A percentile compares a stretch with the other conserved stretches of the same genome.
Conservation (phyloP, 768 basidiomycete genomes). For the Lepiota brunneoincarnata region DNA sequence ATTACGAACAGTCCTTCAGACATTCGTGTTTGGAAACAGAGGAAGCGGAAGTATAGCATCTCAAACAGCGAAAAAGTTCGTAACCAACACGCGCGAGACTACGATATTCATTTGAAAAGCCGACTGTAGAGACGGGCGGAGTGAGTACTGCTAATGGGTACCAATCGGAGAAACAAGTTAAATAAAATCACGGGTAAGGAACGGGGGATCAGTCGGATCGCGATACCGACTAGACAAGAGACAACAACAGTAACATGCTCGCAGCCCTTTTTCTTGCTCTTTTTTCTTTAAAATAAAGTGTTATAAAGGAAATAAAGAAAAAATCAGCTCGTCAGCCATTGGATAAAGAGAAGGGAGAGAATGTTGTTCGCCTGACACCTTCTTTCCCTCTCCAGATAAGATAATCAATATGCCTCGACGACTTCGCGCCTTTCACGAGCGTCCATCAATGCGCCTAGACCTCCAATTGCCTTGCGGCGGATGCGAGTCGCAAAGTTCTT, state of each 20-base stretch:
- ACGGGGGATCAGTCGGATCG: not conserved
- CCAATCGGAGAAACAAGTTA: conserved; percentile 4
- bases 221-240: not conserved
- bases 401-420: conserved; percentile 62
- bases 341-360: conserved; percentile 4
- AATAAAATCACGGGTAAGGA: conserved; percentile 9
- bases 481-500: conserved; percentile 89
- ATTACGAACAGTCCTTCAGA: too few relatives aligned
- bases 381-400: conserved; percentile 6
- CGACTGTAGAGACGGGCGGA: conserved; percentile 1
- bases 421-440: conserved; percentile 78
- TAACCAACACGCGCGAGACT: not conserved
- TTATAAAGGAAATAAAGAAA: conserved; percentile 9
- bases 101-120: conserved; percentile 2
- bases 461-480: conserved; percentile 81
- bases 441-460: conserved; percentile 74
- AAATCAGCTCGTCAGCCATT: conserved; percentile 14
- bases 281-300: conserved; percentile 8
- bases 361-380: not conserved
- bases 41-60: too few relatives aligned
- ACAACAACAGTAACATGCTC: not conserved
- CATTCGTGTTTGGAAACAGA: too few relatives aligned
- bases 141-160: conserved; percentile 10
- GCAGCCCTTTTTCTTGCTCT: conserved; percentile 10
- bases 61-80: too few relatives aligned